Conservation (phyloP, 2,329 filamentous ascomycete species). For the Trichoderma harzianum region DNA sequence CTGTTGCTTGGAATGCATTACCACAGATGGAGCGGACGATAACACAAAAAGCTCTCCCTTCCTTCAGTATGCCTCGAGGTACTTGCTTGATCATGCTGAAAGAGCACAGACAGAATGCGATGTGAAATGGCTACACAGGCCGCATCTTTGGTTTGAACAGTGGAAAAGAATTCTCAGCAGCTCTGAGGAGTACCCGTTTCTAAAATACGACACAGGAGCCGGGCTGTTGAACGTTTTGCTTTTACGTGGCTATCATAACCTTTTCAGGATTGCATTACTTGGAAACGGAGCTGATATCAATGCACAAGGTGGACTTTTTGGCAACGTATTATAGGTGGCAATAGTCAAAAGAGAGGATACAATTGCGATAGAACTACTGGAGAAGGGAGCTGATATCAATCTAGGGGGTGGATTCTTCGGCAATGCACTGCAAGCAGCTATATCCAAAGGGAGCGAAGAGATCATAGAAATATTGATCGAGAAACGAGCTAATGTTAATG, state of each 20-base stretch:
- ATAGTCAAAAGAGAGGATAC: background rate
- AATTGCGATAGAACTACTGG: background rate
- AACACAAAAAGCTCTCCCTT: background rate
- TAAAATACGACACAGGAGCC: background rate
- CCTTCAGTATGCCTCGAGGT: background rate
- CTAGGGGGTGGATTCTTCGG: background rate
- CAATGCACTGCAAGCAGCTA: background rate
- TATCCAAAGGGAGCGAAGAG: background rate
- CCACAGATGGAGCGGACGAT: background rate
- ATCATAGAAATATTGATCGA: background rate
- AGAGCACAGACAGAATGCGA: background rate
- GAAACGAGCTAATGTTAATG: background rate
- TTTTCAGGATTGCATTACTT: background rate
- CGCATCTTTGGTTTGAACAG: background rate
- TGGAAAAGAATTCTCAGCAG: background rate
- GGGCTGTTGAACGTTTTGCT: background rate
- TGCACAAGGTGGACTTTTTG: background rate
- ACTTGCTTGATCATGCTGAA: background rate
- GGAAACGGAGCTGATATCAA: background rate
- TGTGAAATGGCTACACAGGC: background rate
- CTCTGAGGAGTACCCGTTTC: background rate
- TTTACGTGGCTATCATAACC: background rate
- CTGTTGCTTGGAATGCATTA: background rate
- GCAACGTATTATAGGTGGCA: background rate
- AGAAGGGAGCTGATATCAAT: background rate